Base-by-base conservation (phyloP, 1,139 yeast genomes). In the Debaryomyces singareniensis region DNA sequence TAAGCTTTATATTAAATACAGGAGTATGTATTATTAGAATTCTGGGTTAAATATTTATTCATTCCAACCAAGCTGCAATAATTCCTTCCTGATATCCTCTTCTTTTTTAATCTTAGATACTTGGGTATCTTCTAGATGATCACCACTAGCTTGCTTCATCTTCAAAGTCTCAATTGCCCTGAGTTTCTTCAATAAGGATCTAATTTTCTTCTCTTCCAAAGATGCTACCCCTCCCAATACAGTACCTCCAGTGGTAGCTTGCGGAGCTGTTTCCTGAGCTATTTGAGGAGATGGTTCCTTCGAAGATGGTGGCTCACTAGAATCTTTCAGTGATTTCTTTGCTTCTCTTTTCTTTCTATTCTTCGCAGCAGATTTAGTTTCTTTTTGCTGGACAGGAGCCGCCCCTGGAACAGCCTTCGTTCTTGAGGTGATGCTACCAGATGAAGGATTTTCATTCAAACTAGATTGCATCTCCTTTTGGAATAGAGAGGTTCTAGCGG, bases 91-190 rank as follows among this genome's bases (percentile, higher is more conserved):
- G 32, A 91, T 82, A 33, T 78, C 78, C 21, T 69, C 78, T 60
- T 91, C 98, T 35, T 94, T 86, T 39, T 78, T 71, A 44, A 93
- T 89, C 61, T 93, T 93, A 51, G 85, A 71, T 25, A 86, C 64
- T 62, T 91, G 99, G 20, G 97, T 91, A 49, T 82, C 95, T 59
- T 91, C 98, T 42, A 91, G 71, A 38, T 78, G 68, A 42, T 87
- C 96, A 29, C 94, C 95, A 30, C 65, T 67, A 13, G 84, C 85
- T 58, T 84, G 91, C 51, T 89, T 83, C 69, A 75, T 75, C 57
- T 89, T 89, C 48, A 93, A 72, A 30, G 78, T 78, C 55, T 89
- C 95, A 43, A 91, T 91, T 10, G 98, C 97, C 49, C 97, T 75
- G 42, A 91, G 71, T 60, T 93, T 93, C 65, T 91, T 91, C 55